These are phyloP conservation scores for Cyclotella choctawhatcheeana DNA, from an alignment of 108 stramenopile genomes.

Conservation along the genomic window DNA sequence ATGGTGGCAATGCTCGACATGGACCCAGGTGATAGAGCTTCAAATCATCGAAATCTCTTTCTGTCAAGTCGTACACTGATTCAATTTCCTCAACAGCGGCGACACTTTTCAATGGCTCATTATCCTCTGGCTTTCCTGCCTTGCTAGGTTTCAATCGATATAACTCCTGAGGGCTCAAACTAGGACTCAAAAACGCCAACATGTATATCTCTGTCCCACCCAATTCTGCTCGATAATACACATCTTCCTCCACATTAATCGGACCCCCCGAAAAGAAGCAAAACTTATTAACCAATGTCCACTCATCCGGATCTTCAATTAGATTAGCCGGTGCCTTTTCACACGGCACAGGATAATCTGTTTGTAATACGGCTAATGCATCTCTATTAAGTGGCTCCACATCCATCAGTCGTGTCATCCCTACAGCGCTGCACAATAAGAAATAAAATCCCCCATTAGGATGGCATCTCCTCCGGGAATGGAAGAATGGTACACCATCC, in stretches of 20 bases:
- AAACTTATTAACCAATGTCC: conserved; percentile 87
- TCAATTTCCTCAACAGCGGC: conserved; percentile 80
- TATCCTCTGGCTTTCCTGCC: conserved; percentile 27
- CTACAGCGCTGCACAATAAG: conserved; percentile 75
- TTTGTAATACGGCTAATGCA: conserved; percentile 81
- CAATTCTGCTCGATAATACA: conserved; percentile 85
- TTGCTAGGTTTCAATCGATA: conserved; percentile 63
- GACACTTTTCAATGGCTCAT: conserved; percentile 62
- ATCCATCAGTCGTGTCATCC: conserved; percentile 83
- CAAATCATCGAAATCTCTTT: conserved; percentile 85
- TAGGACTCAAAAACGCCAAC: conserved; percentile 85
- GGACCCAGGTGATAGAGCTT: conserved; percentile 89
- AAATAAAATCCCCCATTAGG: conserved; percentile 87
- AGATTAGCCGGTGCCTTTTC: conserved; percentile 72
- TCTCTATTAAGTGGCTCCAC: conserved; percentile 87
- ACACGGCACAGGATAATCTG: conserved; percentile 81
- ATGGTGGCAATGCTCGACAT: conserved; percentile 82
- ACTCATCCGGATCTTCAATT: conserved; percentile 74
- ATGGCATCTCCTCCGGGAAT: conserved; percentile 81
- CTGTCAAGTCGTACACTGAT: conserved; percentile 82
- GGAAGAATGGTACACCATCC: conserved; percentile 59
- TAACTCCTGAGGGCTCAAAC: conserved; percentile 79
- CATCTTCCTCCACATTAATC: conserved; percentile 89
- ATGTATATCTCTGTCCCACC: conserved; percentile 87
- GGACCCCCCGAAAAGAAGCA: conserved; percentile 93